Percentiles rank a stretch among this genome's conserved stretches.
Evolutionary conservation across 306 rosid species (phyloP).

Genomic region (Cicer chorassanicum): DNA sequence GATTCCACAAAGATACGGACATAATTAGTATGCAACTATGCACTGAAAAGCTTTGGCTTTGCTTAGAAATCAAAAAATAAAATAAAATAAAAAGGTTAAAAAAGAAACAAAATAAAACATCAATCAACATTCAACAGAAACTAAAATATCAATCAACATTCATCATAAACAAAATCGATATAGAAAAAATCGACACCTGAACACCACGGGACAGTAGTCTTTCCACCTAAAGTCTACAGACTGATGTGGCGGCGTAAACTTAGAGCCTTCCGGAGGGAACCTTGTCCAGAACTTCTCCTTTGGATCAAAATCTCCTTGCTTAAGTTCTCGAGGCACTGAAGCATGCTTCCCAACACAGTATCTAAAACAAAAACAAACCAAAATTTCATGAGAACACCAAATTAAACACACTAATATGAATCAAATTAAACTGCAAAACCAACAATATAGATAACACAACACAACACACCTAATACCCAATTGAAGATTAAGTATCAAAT

Average conservation of each 20-base stretch:
- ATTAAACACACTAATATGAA: not conserved
- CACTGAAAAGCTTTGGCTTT: slow-evolving; percentile 12
- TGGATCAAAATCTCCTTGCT: slow-evolving; percentile 57
- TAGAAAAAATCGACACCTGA: slow-evolving; percentile 48
- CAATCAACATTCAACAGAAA: not conserved
- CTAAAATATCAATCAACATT: not conserved
- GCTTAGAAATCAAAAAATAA: slow-evolving; percentile 12
- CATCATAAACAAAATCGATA: not conserved
- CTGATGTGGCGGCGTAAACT: slow-evolving; percentile 59
- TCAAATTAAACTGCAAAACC: not conserved
- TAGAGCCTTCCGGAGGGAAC: slow-evolving; percentile 63
- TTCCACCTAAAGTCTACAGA: slow-evolving; percentile 63
- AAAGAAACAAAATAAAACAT: not conserved
- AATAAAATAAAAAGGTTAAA: too few relatives aligned
- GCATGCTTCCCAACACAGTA: slow-evolving; percentile 60
- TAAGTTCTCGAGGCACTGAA: slow-evolving; percentile 48
- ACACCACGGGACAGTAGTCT: slow-evolving; percentile 61
- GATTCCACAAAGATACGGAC: slow-evolving; percentile 40
- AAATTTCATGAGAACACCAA: not conserved
- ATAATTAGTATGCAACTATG: slow-evolving; percentile 16
- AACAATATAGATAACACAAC: slow-evolving; percentile 21
- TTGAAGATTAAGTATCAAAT: slow-evolving; percentile 62
- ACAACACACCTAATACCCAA: slow-evolving; percentile 53
- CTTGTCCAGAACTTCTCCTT: slow-evolving; percentile 64
- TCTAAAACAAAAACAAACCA: slow-evolving; percentile 34